A percentile compares a stretch with the other conserved stretches of the same genome.
These are phyloP conservation scores for Solanum ahanhuiri DNA, from an alignment of 257 asterid species.

Conservation along the genomic window DNA sequence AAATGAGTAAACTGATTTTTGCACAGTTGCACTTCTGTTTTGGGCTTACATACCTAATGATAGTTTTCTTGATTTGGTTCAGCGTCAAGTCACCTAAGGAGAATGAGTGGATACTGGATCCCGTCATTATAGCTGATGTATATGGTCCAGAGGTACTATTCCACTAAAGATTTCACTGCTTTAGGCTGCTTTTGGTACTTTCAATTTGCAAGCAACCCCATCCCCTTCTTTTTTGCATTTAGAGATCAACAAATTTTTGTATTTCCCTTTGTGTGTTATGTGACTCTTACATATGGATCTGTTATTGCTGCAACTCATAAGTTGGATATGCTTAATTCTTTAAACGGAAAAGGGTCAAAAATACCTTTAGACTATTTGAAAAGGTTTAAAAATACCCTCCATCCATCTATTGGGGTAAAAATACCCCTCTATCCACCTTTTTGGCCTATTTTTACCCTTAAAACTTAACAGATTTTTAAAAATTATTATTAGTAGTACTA, in stretches of 20 bases:
- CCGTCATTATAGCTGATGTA: slow-evolving; percentile 75
- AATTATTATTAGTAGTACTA: no score
- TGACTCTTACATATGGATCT: neutral
- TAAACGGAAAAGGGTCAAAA: no score
- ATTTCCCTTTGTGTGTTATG: neutral
- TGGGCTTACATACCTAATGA: neutral
- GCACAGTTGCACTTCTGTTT: neutral
- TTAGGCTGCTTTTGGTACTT: neutral
- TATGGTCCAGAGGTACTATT: slow-evolving; percentile 80
- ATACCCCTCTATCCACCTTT: no score
- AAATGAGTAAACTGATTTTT: neutral
- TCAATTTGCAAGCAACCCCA: neutral
- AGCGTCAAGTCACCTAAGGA: slow-evolving; percentile 75
- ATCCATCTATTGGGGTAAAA: no score
- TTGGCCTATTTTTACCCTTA: no score
- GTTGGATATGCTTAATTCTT: neutral
- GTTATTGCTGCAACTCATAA: neutral
- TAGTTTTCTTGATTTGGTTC: slow-evolving; percentile 13
- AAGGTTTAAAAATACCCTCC: no score
- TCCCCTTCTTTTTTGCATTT: neutral
- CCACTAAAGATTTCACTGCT: neutral
- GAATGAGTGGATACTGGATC: slow-evolving; percentile 86
- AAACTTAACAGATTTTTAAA: no score
- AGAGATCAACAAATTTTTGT: neutral
- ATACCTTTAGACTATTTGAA: no score